Conservation (phyloP, 371 early-diverging fungal genomes). For the Apophysomyces elegans region DNA sequence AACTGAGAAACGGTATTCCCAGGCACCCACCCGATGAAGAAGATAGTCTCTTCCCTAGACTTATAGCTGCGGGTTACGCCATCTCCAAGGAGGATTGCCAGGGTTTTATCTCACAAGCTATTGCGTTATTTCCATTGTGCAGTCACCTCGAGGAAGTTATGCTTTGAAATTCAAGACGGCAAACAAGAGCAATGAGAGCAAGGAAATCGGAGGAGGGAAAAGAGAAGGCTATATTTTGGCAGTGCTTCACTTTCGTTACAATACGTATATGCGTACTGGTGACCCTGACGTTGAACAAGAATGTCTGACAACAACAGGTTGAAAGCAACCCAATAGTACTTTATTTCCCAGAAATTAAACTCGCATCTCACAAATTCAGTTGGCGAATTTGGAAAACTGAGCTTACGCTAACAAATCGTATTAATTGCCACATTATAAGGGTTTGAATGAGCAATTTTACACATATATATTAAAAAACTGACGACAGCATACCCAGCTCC, state of each 20-base stretch:
- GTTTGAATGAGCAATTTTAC: too few relatives aligned
- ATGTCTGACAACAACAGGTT: neutral
- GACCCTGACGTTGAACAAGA: neutral
- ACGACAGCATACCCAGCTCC: too few relatives aligned
- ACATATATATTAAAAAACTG: too few relatives aligned
- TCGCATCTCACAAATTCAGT: too few relatives aligned
- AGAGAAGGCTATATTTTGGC: too few relatives aligned
- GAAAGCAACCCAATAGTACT: neutral
- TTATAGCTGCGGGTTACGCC: conserved; percentile 3
- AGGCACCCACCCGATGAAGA: conserved; percentile 5
- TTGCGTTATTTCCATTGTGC: neutral
- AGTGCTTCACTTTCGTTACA: too few relatives aligned
- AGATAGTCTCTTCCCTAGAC: conserved; percentile 1
- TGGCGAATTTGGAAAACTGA: too few relatives aligned
- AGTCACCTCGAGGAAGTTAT: neutral
- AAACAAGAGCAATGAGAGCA: neutral
- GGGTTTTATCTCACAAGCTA: neutral
- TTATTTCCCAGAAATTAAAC: too few relatives aligned
- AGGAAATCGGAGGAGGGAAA: neutral
- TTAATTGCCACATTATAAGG: too few relatives aligned
- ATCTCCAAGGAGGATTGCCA: conserved; percentile 3
- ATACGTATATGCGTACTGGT: too few relatives aligned
- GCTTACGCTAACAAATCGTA: too few relatives aligned
- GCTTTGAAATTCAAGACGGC: neutral
- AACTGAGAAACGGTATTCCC: conserved; percentile 2